Conservation (phyloP, 163 green algal species). For the Coccomyxa subellipsoidea region DNA sequence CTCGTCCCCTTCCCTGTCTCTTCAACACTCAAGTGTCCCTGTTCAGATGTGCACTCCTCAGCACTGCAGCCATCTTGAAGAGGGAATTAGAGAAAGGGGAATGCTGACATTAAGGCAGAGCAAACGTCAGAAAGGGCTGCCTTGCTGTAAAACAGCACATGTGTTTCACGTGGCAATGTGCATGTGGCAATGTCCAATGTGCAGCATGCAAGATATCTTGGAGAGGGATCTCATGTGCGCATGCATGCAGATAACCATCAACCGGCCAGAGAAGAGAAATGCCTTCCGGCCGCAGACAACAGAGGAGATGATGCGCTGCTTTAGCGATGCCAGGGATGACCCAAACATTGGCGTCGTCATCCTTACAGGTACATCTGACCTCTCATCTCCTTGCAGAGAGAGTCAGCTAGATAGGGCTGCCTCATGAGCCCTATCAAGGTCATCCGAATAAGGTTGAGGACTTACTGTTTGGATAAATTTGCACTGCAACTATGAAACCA, state of each 20-base stretch:
- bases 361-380: slow-evolving; percentile 79
- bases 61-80: not conserved
- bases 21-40: not conserved
- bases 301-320: slow-evolving; percentile 85
- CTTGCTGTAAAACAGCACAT: not conserved
- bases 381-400: no score
- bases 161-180: not conserved
- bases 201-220: no score
- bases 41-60: not conserved
- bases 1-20: not conserved
- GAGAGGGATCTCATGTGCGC: not conserved
- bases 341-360: slow-evolving; percentile 87
- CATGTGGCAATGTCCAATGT: no score
- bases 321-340: slow-evolving; percentile 89
- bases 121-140: no score
- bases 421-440: no score
- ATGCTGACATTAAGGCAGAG: no score
- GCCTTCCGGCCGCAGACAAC: slow-evolving; percentile 93
- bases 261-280: slow-evolving; percentile 90
- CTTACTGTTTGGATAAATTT: not conserved
- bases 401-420: no score
- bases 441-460: no score
- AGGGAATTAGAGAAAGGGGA: no score
- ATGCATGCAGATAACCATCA: slow-evolving; percentile 93
- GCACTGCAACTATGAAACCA: not conserved